Conservation (phyloP, 169 alveolate genomes). For the Cryptosporidium xiaoi region DNA sequence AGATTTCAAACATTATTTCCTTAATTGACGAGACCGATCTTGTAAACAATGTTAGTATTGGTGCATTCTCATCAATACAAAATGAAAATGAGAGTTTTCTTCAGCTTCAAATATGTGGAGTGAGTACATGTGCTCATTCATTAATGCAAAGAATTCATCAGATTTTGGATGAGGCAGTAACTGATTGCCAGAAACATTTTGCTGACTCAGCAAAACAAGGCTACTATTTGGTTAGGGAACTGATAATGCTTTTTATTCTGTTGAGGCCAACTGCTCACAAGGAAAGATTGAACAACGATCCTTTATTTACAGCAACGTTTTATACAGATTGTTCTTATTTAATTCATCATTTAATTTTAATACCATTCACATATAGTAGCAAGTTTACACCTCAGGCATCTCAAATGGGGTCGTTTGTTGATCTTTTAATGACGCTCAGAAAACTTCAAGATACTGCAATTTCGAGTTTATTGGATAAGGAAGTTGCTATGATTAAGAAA, state of each 20-base stretch:
- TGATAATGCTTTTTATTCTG: slow-evolving; percentile 53
- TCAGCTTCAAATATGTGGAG: slow-evolving; percentile 59
- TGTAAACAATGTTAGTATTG: background rate
- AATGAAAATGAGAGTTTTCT: slow-evolving; percentile 59
- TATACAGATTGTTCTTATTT: slow-evolving; percentile 67
- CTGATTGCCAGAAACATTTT: slow-evolving; percentile 35
- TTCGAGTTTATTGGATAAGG: slow-evolving; percentile 38
- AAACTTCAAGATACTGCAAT: slow-evolving; percentile 66
- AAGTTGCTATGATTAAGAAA: background rate
- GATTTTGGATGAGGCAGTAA: slow-evolving; percentile 52
- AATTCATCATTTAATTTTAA: slow-evolving; percentile 54
- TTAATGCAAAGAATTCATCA: slow-evolving; percentile 50
- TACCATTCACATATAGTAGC: slow-evolving; percentile 61
- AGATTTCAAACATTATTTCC: slow-evolving; percentile 16
- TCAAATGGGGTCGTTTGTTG: slow-evolving; percentile 70
- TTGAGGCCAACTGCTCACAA: slow-evolving; percentile 60
- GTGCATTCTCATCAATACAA: slow-evolving; percentile 34
- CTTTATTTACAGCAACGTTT: slow-evolving; percentile 68
- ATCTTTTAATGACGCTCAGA: slow-evolving; percentile 54
- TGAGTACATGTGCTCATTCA: slow-evolving; percentile 52
- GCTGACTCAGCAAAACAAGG: slow-evolving; percentile 64
- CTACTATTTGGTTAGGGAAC: slow-evolving; percentile 53
- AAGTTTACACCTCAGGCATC: slow-evolving; percentile 64
- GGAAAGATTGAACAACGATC: slow-evolving; percentile 34
- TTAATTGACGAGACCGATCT: slow-evolving; percentile 30